Evolutionary conservation across 78 protist species (phyloP), one percentile per base, ranked within the genome.

Genomic region (Chrysochromulina parva): DNA sequence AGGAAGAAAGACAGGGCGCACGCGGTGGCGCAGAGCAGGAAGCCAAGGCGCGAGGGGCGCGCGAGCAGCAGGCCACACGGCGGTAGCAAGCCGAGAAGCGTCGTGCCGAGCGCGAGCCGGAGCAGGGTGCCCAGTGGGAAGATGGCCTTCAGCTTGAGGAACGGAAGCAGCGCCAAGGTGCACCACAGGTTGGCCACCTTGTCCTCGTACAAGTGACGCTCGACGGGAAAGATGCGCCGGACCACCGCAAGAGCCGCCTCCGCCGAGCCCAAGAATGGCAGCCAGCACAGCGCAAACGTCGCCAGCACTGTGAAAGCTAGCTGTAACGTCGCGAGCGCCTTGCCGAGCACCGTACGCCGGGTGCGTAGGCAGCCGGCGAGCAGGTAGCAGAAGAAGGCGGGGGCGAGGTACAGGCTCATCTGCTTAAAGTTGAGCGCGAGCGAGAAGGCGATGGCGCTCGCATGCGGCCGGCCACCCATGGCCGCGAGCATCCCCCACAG

Each of bases 161-260:
- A 19, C 3, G 74, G 88, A 53, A 57, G 26, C 88, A 73, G 52
- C 9, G 92, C 48, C 47, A 94, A 4, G n/a, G 96, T 58, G 84
- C 99, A 98, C 99, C 99, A 98, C 54, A 97, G 47, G 73, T 96
- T 98, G 52, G 99, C 99, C 3, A 98, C 98, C 91, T 97, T 97
- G 82, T 98, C 99, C 69, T 98, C 99, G 89, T 54, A 98, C 4
- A 97, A 52, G 10, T 98, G 98, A 59, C 99, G 84, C 0, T 58
- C 90, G 54, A 97, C 17, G 11, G 99, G 99, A 20, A 98, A 98
- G 69, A 98, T 9, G 50, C 99, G 90, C 14, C 28, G 54, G 2
- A 97, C 58, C 26, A 97, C 97, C 57, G n/a, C 60, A 22, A 7
- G 10, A 1, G 7, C 0, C 47, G 24, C 28, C 2, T 0, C 1